These are phyloP conservation scores for Neurospora sp. DNA, from an alignment of 495 filamentous ascomycete genomes.

Conservation along the genomic window DNA sequence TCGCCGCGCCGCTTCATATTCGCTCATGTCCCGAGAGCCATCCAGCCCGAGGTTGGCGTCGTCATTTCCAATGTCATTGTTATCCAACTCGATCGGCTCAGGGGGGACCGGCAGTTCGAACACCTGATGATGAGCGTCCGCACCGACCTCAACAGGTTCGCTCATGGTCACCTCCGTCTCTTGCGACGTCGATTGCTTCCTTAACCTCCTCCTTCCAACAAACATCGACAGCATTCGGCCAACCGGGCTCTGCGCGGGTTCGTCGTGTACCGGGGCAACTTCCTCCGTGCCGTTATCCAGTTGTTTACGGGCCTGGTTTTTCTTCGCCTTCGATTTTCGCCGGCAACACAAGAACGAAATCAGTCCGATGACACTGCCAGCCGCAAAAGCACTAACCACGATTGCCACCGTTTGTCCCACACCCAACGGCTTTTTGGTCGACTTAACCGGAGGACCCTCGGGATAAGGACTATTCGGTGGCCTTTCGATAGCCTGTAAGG, in stretches of 20 bases:
- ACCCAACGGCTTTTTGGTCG: constrained; percentile 29
- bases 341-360: constrained; percentile 23
- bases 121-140: constrained; percentile 36
- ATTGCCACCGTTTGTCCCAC: constrained; percentile 27
- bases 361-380: constrained; percentile 31
- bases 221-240: constrained; percentile 25
- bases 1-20: constrained; percentile 33
- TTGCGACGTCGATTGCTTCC: constrained; percentile 7
- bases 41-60: constrained; percentile 26
- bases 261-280: constrained; percentile 7
- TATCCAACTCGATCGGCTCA: constrained; percentile 40
- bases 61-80: constrained; percentile 21
- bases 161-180: constrained; percentile 11
- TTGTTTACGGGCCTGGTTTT: constrained; percentile 5
- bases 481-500: constrained; percentile 38
- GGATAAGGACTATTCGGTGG: constrained; percentile 37
- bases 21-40: constrained; percentile 14
- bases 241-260: constrained; percentile 18
- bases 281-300: constrained; percentile 20
- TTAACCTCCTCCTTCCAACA: constrained; percentile 19
- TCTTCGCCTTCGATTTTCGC: constrained; percentile 18
- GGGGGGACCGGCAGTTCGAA: constrained; percentile 39
- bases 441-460: constrained; percentile 9
- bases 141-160: constrained; percentile 33
- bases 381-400: constrained; percentile 32